phyloP scores from a whole-genome alignment of 176 grass and related monocot species.

The Secale cereale region DNA sequence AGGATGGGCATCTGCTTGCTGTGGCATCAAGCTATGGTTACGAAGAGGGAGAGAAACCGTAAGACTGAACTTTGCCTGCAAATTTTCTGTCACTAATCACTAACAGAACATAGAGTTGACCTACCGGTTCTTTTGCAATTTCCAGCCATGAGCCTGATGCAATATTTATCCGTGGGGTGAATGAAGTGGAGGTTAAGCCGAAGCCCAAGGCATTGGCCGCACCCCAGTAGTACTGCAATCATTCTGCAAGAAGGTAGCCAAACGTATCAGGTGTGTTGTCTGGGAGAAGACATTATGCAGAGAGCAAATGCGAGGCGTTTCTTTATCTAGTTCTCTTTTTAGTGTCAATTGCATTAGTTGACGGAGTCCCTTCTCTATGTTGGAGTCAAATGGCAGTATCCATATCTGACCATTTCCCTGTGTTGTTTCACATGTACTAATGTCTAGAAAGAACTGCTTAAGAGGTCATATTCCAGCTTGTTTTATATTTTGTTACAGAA shows the following conservation, averaged over 20 bases:
- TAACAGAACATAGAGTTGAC: background rate
- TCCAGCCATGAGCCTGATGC: conserved; percentile 82
- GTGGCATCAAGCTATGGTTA: conserved; percentile 97
- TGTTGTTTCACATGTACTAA: too few species aligned
- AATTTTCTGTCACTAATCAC: background rate
- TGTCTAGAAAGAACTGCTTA: background rate
- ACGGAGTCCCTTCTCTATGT: background rate
- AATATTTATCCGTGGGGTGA: conserved; percentile 81
- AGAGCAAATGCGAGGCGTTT: background rate
- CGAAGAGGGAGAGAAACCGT: conserved; percentile 91
- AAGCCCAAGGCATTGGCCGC: conserved; percentile 81
- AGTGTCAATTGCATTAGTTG: conserved; percentile 29
- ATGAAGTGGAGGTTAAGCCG: conserved; percentile 95
- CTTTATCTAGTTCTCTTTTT: background rate
- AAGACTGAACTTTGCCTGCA: conserved; percentile 19
- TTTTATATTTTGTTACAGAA: conserved; percentile 7
- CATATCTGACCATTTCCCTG: background rate
- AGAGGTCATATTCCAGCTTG: background rate
- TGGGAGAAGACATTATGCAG: background rate
- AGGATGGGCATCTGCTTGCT: conserved; percentile 87
- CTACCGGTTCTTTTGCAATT: conserved; percentile 5
- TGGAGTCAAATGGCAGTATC: background rate
- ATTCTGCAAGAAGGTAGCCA: background rate
- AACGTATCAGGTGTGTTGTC: conserved; percentile 5
- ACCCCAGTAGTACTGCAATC: conserved; percentile 31